Conservation (phyloP, 805 yeast genomes). For the Wickerhamiella sorbophila region DNA sequence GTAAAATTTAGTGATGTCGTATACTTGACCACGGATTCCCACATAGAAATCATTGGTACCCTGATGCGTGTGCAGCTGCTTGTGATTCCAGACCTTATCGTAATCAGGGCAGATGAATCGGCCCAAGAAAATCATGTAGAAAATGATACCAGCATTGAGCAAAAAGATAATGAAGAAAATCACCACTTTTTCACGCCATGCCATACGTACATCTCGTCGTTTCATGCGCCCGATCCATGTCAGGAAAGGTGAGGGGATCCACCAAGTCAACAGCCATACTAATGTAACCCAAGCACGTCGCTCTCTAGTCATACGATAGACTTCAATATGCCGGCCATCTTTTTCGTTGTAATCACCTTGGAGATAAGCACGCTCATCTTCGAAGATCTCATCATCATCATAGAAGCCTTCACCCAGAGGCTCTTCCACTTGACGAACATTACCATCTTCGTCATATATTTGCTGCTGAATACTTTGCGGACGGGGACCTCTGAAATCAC, state of each 20-base stretch:
- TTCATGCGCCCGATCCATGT: conserved; percentile 27
- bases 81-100: conserved; percentile 29
- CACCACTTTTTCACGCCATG: conserved; percentile 31
- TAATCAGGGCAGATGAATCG: conserved; percentile 29
- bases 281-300: conserved; percentile 27
- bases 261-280: conserved; percentile 30
- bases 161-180: conserved; percentile 26
- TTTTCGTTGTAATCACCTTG: conserved; percentile 23
- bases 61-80: conserved; percentile 26
- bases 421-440: conserved; percentile 9
- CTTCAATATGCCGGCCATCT: conserved; percentile 22
- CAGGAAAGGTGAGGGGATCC: conserved; percentile 29
- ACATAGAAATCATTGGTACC: conserved; percentile 27
- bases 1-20: conserved; percentile 30
- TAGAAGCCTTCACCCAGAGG: conserved; percentile 24
- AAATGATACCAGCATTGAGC: conserved; percentile 27
- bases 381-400: conserved; percentile 23
- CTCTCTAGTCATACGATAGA: conserved; percentile 19
- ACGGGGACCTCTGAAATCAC: background rate
- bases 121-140: conserved; percentile 30
- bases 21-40: conserved; percentile 28
- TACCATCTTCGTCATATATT: conserved; percentile 7
- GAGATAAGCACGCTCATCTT: conserved; percentile 17
- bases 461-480: background rate
- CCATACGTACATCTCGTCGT: conserved; percentile 29